phyloP scores from a whole-genome alignment of 768 basidiomycete species.

The Myochromella boudieri region DNA sequence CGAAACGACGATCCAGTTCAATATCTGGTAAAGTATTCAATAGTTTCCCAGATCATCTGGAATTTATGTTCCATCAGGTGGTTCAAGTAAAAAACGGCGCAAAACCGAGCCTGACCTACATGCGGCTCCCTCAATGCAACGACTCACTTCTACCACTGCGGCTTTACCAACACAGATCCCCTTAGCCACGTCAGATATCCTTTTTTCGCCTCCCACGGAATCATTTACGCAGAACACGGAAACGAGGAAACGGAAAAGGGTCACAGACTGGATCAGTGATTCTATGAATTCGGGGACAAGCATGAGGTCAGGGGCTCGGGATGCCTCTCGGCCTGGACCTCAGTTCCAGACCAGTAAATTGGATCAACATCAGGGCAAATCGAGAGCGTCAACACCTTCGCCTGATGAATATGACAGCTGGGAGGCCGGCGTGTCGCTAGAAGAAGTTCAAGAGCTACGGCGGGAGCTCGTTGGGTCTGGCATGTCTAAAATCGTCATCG shows the following conservation, averaged over 20 bases:
- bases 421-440: conserved; percentile 25
- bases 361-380: too few relatives aligned
- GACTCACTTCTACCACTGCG: too few relatives aligned
- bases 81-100: conserved; percentile 14
- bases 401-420: conserved; percentile 22
- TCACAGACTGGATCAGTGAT: conserved; percentile 14
- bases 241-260: conserved; percentile 13
- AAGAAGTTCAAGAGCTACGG: conserved; percentile 20
- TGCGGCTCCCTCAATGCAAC: too few relatives aligned
- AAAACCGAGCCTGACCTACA: conserved; percentile 9
- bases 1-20: too few relatives aligned
- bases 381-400: neutral
- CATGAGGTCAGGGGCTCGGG: too few relatives aligned
- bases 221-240: conserved; percentile 9
- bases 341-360: too few relatives aligned
- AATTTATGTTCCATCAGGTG: too few relatives aligned
- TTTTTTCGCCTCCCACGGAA: neutral
- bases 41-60: too few relatives aligned
- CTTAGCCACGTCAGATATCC: too few relatives aligned
- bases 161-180: too few relatives aligned
- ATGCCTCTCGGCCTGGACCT: too few relatives aligned
- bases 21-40: too few relatives aligned
- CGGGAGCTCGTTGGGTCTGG: conserved; percentile 14
- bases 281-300: neutral
- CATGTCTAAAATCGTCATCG: neutral